Evolutionary conservation across 2,329 filamentous ascomycete genomes (phyloP), one percentile per base, ranked within the genome.

Genomic region (Meredithiella fracta): DNA sequence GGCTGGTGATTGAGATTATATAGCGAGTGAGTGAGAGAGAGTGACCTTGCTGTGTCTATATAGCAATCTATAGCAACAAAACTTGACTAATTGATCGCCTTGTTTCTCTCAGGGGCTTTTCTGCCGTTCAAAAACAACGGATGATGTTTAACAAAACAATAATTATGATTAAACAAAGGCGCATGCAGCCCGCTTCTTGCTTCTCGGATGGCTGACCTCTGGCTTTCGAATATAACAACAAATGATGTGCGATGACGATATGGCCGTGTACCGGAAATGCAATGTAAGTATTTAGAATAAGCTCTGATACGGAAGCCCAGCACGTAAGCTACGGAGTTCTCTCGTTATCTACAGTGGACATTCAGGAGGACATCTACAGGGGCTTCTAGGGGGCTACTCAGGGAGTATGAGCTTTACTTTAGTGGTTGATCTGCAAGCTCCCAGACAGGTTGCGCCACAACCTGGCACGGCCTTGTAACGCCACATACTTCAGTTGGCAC

Each of bases 231-330:
- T 49, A 49, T 49, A 25, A n/a, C 23, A 7, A 22, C 23, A 26
- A n/a, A 22, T 49, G 44, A 49, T 49, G 44, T 49, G 44, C 22
- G 22, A 49, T 49, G 44, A 49, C 22, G 44, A 49, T 49, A 25
- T 26, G n/a, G n/a, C n/a, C n/a, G 40, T 44, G 40, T n/a, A 44
- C 40, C 40, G n/a, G 17, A 44, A 7, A 44, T 49, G 22, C 3
- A 23, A 23, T 6, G 15, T 49, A 25, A 23, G 2, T 22, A 49
- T 20, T 17, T 3, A 4, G 15, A 2, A 15, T n/a, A n/a, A n/a
- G n/a, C n/a, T n/a, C n/a, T n/a, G n/a, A n/a, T n/a, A n/a, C n/a
- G n/a, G n/a, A n/a, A n/a, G n/a, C n/a, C n/a, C n/a, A n/a, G n/a
- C n/a, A n/a, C n/a, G n/a, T 1, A 44, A 44, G 40, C 15, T 44